Evolutionary conservation across 169 alveolate genomes (phyloP), one percentile per base, ranked within the genome.

Genomic region (Amoebophrya sp.): DNA sequence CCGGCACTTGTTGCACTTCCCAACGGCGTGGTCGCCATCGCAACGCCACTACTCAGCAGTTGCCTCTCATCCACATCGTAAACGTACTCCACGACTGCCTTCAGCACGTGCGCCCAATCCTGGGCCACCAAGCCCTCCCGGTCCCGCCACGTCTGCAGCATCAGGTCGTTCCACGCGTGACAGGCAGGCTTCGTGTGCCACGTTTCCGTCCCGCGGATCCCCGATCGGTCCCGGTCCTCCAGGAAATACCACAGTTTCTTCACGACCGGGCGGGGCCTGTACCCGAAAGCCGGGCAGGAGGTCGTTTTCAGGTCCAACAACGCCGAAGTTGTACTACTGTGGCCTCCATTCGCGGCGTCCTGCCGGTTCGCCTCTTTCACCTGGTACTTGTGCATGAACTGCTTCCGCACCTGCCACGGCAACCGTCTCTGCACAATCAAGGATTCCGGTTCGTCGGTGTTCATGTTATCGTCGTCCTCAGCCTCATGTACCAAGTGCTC

Each of bases 71-170:
- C 83, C 83, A n/a, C 83, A 7, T 66, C 83, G 32, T 25, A 66
- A 2, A 66, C 83, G 32, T 12, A 66, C 35, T 66, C 83, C 35
- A 66, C 83, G 7, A 66, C 35, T 12, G 83, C 83, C 35, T 66
- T 66, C 35, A 66, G 35, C 29, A 66, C 35, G 83, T 66, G 83
- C 29, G 83, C 83, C 83, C 83, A 66, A n/a, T 66, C 83, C 35
- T 66, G 83, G 39, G 83, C 32, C 83, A 7, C 10, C 83, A 66
- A 66, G 18, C 2, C 1, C 32, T n/a, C 18, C 10, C 83, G 29
- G 35, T 7, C 12, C 35, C 83, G 83, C 83, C 83, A 66, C 83
- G 83, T n/a, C 83, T 66, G 83, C 35, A 2, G 83, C 83, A 66
- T 2, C 18, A 66, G 83, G 35, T 66, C 83, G 83, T 66, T 66